A percentile compares a stretch with the other conserved stretches of the same genome.
Evolutionary conservation across 2,329 filamentous ascomycete genomes (phyloP).

Genomic region (Graphiopsis chlorocephala): DNA sequence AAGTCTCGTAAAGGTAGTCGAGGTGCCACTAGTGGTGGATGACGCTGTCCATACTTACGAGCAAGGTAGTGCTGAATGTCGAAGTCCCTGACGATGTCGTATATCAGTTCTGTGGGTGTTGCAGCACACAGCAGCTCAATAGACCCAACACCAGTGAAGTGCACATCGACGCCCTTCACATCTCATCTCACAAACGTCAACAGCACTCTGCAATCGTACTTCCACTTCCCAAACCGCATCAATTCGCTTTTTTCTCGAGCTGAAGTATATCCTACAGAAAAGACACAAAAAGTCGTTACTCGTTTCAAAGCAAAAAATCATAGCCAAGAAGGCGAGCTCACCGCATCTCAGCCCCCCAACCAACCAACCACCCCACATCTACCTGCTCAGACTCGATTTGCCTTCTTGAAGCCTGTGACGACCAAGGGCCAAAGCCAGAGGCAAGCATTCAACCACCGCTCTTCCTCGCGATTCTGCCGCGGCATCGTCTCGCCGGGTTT

Average conservation of each 20-base stretch:
- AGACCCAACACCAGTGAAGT: neutral
- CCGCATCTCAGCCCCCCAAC: neutral
- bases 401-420: neutral
- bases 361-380: neutral
- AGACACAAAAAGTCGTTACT: neutral
- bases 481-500: neutral
- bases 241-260: neutral
- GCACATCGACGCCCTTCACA: neutral
- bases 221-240: neutral
- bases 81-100: too few species aligned
- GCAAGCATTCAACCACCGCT: neutral
- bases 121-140: neutral
- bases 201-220: neutral
- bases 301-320: neutral
- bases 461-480: neutral
- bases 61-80: too few species aligned
- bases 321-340: neutral
- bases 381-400: neutral
- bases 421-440: neutral
- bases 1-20: too few species aligned
- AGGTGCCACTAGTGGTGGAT: too few species aligned
- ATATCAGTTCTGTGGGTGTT: too few species aligned
- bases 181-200: neutral
- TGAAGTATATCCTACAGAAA: neutral
- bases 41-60: too few species aligned